Conservation (phyloP, 352 stramenopile genomes). For the Phytophthora constricta region DNA sequence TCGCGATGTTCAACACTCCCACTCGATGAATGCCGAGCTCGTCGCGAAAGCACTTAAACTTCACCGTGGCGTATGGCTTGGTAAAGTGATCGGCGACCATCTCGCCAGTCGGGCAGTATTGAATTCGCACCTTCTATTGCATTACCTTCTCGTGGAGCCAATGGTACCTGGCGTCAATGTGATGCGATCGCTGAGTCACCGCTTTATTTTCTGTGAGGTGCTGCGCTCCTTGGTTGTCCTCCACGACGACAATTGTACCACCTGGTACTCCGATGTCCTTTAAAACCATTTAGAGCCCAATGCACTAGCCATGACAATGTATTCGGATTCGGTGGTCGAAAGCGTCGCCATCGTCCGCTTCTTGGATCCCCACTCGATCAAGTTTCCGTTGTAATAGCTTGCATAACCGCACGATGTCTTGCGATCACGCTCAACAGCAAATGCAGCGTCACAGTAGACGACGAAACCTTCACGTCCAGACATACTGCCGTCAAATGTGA, state of each 20-base stretch:
- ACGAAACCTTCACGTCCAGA: background rate
- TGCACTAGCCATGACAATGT: conserved; percentile 19
- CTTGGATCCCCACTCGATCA: conserved; percentile 16
- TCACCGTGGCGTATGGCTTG: background rate
- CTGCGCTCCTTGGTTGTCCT: conserved; percentile 20
- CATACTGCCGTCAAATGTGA: conserved; percentile 2
- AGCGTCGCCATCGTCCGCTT: conserved; percentile 21
- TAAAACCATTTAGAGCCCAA: conserved; percentile 6
- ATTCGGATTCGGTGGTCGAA: conserved; percentile 9
- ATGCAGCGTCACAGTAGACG: conserved; percentile 15
- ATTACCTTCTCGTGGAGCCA: conserved; percentile 1
- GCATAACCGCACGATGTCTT: conserved; percentile 1
- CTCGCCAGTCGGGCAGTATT: background rate
- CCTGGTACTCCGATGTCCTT: background rate
- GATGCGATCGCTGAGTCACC: conserved; percentile 8
- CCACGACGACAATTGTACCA: background rate
- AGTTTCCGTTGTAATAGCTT: background rate
- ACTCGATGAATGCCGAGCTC: background rate
- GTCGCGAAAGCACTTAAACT: background rate
- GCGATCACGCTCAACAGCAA: conserved; percentile 4
- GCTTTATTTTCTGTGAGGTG: conserved; percentile 13
- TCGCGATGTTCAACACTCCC: conserved; percentile 1
- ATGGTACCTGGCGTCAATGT: conserved; percentile 16
- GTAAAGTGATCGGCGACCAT: conserved; percentile 1
- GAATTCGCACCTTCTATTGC: background rate